A percentile compares a stretch with the other conserved stretches of the same genome.
Conservation (phyloP, 2,329 filamentous ascomycete species). For the Monosporascus sp. region DNA sequence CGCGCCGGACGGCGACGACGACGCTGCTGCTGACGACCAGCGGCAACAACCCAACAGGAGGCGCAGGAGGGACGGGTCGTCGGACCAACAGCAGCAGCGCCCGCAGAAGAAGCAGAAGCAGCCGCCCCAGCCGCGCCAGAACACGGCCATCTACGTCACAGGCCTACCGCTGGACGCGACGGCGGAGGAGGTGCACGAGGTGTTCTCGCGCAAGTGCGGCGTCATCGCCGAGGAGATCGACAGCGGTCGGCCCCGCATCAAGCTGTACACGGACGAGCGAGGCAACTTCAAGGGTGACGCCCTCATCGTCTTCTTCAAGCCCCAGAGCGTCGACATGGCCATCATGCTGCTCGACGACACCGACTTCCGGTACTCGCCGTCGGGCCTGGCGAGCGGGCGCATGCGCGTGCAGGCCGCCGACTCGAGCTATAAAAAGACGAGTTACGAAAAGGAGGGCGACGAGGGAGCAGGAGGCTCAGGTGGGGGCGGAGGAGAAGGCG, state of each 20-base stretch:
- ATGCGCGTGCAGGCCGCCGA: conserved; percentile 85
- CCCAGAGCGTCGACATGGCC: conserved; percentile 84
- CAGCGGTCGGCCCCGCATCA: conserved; percentile 80
- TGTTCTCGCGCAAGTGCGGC: conserved; percentile 80
- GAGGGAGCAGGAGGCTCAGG: conserved; percentile 8
- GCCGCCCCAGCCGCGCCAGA: conserved; percentile 55
- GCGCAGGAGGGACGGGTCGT: conserved; percentile 31
- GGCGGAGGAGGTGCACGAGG: conserved; percentile 71
- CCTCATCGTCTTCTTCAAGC: conserved; percentile 89
- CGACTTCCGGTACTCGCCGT: conserved; percentile 64
- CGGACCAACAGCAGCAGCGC: conserved; percentile 30
- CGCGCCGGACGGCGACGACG: conserved; percentile 34
- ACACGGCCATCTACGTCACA: conserved; percentile 90
- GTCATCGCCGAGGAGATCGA: conserved; percentile 95
- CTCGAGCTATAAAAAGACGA: conserved; percentile 83
- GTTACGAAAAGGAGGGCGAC: conserved; percentile 49
- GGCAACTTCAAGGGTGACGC: conserved; percentile 92
- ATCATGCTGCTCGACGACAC: conserved; percentile 78
- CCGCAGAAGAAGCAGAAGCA: conserved; percentile 43
- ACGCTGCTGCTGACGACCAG: conserved; percentile 25
- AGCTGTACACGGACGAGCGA: conserved; percentile 78
- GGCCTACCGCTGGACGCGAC: conserved; percentile 77
- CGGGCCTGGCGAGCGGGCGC: conserved; percentile 51
- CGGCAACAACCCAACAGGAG: conserved; percentile 29
- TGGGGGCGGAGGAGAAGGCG: conserved; percentile 12